Conservation (phyloP, 768 basidiomycete species). For the Tephrocybe sp. region DNA sequence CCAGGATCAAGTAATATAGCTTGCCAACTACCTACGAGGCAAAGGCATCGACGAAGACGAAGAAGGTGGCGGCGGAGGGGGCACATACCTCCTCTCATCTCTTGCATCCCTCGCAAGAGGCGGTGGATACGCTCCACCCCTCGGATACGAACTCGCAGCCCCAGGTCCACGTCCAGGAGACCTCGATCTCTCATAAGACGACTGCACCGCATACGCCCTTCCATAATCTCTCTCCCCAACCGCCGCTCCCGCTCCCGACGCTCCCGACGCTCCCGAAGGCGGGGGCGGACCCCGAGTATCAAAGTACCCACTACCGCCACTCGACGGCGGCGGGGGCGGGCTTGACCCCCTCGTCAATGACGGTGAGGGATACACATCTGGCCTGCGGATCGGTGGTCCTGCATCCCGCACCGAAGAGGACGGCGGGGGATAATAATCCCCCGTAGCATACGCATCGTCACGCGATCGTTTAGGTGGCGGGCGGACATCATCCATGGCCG, state of each 20-base stretch:
- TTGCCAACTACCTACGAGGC: slow-evolving; percentile 15
- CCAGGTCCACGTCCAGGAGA: slow-evolving; percentile 23
- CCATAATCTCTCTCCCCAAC: slow-evolving; percentile 32
- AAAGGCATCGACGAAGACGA: slow-evolving; percentile 18
- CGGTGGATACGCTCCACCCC: slow-evolving; percentile 15
- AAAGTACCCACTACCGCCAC: slow-evolving; percentile 26
- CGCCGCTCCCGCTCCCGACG: not conserved
- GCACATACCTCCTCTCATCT: slow-evolving; percentile 36
- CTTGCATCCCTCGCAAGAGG: slow-evolving; percentile 25
- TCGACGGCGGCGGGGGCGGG: slow-evolving; percentile 25
- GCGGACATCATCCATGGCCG: slow-evolving; percentile 33
- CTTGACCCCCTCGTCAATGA: slow-evolving; percentile 22
- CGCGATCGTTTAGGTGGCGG: slow-evolving; percentile 44
- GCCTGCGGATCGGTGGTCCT: slow-evolving; percentile 18
- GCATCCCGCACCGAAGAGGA: slow-evolving; percentile 7
- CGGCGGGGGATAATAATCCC: slow-evolving; percentile 30
- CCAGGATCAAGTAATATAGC: not conserved
- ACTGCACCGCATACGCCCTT: slow-evolving; percentile 25
- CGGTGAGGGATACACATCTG: slow-evolving; percentile 31
- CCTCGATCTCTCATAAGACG: slow-evolving; percentile 37
- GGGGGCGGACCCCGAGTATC: slow-evolving; percentile 27
- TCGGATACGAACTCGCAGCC: slow-evolving; percentile 24
- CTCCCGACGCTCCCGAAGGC: slow-evolving; percentile 6
- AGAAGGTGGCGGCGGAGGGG: slow-evolving; percentile 25
- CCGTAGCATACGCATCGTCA: slow-evolving; percentile 34